Conservation (phyloP, 106 monocot species). For the Phalaenopsis equestris region DNA sequence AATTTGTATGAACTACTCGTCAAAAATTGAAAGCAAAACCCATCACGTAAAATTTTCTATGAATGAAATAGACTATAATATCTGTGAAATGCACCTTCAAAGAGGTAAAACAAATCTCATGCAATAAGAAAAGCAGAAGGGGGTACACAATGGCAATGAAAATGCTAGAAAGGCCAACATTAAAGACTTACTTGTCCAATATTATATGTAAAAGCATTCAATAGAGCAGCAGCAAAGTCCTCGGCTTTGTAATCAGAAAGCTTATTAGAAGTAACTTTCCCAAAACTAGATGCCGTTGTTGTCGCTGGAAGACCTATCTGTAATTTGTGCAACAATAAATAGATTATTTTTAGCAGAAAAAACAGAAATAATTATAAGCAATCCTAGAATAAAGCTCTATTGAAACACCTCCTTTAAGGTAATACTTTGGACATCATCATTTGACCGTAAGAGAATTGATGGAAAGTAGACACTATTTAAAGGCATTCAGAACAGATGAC, state of each 20-base stretch:
- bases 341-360: background rate
- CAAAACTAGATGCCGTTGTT: slow-evolving; percentile 72
- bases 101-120: background rate
- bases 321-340: slow-evolving; percentile 17
- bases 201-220: slow-evolving; percentile 74
- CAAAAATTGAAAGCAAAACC: background rate
- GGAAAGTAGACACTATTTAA: background rate
- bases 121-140: background rate
- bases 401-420: background rate
- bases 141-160: too few species aligned
- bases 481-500: background rate
- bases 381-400: background rate
- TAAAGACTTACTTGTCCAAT: slow-evolving; percentile 52
- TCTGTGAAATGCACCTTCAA: background rate
- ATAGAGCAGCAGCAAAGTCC: slow-evolving; percentile 73
- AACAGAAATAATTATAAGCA: background rate
- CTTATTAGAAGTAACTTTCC: slow-evolving; percentile 59
- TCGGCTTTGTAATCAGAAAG: slow-evolving; percentile 66
- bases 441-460: background rate
- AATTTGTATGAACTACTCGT: background rate
- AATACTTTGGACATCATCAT: background rate
- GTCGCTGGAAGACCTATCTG: slow-evolving; percentile 63
- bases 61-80: background rate
- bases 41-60: background rate
- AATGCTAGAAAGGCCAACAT: background rate